Base-by-base conservation (phyloP, 306 rosid species). In the Acacia crassicarpa region DNA sequence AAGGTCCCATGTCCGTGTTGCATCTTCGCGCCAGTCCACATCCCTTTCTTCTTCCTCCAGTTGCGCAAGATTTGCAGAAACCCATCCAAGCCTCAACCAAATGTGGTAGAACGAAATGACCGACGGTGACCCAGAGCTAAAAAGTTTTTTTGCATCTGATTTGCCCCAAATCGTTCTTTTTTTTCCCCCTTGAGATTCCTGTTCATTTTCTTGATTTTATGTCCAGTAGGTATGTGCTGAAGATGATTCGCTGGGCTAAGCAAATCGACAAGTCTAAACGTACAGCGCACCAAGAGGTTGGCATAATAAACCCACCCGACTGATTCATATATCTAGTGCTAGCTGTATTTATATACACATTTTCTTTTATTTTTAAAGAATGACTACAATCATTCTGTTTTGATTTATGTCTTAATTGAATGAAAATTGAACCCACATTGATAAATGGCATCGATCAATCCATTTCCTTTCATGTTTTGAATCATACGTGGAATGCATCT, bases 281-380 rank as follows among this genome's bases (percentile, higher is more conserved):
- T 25, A 95, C 97, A 67, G 97, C 98, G 22, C 94, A 89, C 82
- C 98, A 93, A 85, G 99, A 95, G 99, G 98, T 95, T 82, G 81
- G 79, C 80, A 79, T 83, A 75, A 83, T 74, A 19, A 78, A 78
- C 54, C 74, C 77, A 73, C 65, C 75, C 75, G 75, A 43, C 62
- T 43, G 22, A 82, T 78, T 78, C 85, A 70, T 83, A 80, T 35
- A 49, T 79, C 56, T 45, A 23, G 49, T 79, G 35, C 66, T 84
- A 76, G 67, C 76, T 80, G 40, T 82, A n/a, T 41, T 6, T 35
- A 10, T 73, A 12, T 27, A 7, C 11, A 19, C 2, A 8, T 54
- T n/a, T 22, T 5, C 22, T n/a, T n/a, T 0, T 58, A 0, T 11
- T n/a, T 22, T 8, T n/a, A 11, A 45, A 38, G 17, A 33, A 67